These are phyloP conservation scores for Hypoxylon lienhwacheense DNA, from an alignment of 495 filamentous ascomycete genomes.

Conservation along the genomic window DNA sequence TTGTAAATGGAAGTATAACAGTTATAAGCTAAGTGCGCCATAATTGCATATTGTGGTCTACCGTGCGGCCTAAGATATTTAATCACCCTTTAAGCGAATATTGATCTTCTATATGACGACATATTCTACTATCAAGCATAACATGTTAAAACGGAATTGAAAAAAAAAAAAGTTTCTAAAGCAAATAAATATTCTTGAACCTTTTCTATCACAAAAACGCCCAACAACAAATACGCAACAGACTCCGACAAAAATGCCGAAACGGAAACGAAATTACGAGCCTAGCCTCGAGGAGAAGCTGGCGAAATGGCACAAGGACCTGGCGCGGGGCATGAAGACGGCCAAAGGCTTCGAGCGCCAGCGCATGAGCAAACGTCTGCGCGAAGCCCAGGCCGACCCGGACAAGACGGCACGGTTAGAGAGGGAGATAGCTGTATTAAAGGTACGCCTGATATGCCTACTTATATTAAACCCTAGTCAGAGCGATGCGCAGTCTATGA, in stretches of 20 bases:
- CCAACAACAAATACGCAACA: background rate
- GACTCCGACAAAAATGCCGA: constrained; percentile 43
- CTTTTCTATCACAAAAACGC: background rate
- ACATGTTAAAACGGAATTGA: too few relatives aligned
- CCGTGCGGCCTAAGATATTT: too few relatives aligned
- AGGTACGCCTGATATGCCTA: constrained; percentile 51
- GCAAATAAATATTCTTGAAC: too few relatives aligned
- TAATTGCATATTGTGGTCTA: too few relatives aligned
- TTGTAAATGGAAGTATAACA: too few relatives aligned
- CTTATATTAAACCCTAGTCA: background rate
- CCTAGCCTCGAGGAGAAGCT: constrained; percentile 57
- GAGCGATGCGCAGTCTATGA: background rate
- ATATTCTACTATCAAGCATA: constrained; percentile 6
- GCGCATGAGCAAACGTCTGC: constrained; percentile 76
- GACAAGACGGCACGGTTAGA: constrained; percentile 60
- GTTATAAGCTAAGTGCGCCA: too few relatives aligned
- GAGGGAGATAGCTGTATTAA: constrained; percentile 73
- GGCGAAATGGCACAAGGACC: constrained; percentile 57
- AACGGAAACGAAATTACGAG: constrained; percentile 49
- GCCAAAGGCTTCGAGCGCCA: constrained; percentile 89
- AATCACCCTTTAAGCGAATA: too few relatives aligned
- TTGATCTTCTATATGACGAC: too few relatives aligned
- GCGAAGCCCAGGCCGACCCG: constrained; percentile 57
- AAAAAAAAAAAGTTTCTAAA: constrained; percentile 28
- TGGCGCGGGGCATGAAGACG: constrained; percentile 71